These are phyloP conservation scores for Nothopassalora personata DNA, from an alignment of 2,329 filamentous ascomycete species.

Conservation along the genomic window DNA sequence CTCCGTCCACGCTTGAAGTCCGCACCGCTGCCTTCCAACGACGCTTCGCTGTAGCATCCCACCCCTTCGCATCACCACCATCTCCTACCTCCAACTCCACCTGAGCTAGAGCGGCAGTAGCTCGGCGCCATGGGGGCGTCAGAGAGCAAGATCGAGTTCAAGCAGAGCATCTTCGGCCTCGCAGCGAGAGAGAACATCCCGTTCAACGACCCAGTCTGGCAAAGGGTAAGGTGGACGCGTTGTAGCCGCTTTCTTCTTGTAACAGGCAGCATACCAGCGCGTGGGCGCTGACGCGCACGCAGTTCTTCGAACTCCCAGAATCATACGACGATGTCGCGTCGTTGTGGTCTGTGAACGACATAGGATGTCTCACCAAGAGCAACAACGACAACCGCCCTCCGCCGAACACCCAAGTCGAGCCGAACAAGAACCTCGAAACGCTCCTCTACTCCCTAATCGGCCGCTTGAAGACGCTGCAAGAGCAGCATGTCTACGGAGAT, in stretches of 20 bases:
- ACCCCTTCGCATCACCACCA: neutral
- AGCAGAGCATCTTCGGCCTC: conserved; percentile 93
- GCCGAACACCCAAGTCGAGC: conserved; percentile 55
- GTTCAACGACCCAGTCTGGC: conserved; percentile 87
- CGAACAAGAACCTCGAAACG: conserved; percentile 32
- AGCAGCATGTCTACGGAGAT: conserved; percentile 19
- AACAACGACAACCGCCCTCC: conserved; percentile 63
- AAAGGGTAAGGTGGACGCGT: conserved; percentile 58
- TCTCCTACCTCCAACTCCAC: neutral
- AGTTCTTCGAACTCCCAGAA: conserved; percentile 98
- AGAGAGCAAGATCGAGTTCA: conserved; percentile 98
- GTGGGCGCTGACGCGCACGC: neutral
- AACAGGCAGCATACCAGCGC: neutral
- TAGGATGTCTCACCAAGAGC: conserved; percentile 28
- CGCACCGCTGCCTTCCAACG: neutral
- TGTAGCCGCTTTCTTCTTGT: neutral
- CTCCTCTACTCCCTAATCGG: conserved; percentile 30
- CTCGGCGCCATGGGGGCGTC: conserved; percentile 74
- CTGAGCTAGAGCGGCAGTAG: neutral
- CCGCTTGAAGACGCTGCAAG: conserved; percentile 23
- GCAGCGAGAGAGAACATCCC: conserved; percentile 87
- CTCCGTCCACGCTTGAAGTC: neutral
- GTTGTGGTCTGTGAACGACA: conserved; percentile 70
- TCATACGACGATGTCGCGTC: conserved; percentile 95
- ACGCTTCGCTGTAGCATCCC: neutral